Base-by-base conservation (phyloP, 225 moss, liverwort and hornwort genomes). In the Sphagnum contortum region DNA sequence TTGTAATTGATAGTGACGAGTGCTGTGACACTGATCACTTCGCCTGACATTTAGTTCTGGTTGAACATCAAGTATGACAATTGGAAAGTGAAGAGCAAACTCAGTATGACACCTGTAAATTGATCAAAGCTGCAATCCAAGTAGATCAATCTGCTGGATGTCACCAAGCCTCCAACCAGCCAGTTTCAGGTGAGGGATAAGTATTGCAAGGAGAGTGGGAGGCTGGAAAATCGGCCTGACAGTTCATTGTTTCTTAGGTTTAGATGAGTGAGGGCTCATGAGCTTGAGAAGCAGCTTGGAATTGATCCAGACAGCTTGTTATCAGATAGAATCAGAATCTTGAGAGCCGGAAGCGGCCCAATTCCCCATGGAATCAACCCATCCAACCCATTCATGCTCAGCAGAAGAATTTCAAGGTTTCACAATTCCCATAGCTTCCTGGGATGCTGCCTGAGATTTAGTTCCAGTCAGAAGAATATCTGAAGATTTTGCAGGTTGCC, bases 401-500 rank as follows among this genome's bases (percentile, higher is more conserved):
- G 59, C 12, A 12, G n/a, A 59, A 59, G 44, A 14, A 59, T 44
- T 29, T 14, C n/a, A 12, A 59, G 44, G 59, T 4, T 59, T 44
- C 14, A 12, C 59, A 44, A 29, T 59, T 14, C n/a, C 13, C 59
- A 44, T 12, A 59, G 14, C 6, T 59, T 3, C 13, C 44, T 29
- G 59, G 59, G 44, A 59, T 59, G 14, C 59, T 14, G 29, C 59
- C 59, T 7, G 59, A 59, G 44, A 59, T 11, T 6, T 12, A 59
- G 29, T 59, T 59, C 0, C 29, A 14, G 29, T 14, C 7, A 12
- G 44, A 8, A 6, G 0, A 59, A 14, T 29, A 59, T 12, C 14
- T 59, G 12, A 59, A 59, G 59, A 44, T 59, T 59, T 14, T 59
- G 59, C 44, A 59, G 59, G 44, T 59, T 59, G 8, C 59, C 59